Percentiles rank a stretch among this genome's conserved stretches.
phyloP scores from a whole-genome alignment of 306 rosid genomes.

The Inga laurina region DNA sequence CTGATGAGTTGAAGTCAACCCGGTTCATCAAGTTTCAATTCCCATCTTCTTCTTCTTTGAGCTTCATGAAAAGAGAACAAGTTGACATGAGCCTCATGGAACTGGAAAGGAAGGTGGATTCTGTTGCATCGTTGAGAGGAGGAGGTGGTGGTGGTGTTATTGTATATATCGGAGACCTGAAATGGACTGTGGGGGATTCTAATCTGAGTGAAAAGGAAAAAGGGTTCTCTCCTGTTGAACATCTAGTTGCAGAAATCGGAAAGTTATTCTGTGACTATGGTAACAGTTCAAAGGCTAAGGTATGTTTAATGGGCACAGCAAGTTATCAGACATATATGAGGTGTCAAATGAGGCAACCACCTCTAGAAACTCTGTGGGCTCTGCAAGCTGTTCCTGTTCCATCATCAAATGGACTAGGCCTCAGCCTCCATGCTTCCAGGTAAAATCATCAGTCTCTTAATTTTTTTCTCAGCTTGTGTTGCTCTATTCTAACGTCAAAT shows the following conservation, averaged over 20 bases:
- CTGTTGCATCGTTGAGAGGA: conserved; percentile 36
- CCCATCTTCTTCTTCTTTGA: conserved; percentile 44
- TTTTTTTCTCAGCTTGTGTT: not conserved
- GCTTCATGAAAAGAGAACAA: conserved; percentile 69
- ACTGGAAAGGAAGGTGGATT: conserved; percentile 62
- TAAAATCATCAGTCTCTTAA: conserved; percentile 24
- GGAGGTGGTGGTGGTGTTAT: conserved; percentile 40
- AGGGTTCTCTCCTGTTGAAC: conserved; percentile 48
- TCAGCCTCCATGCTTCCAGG: conserved; percentile 87
- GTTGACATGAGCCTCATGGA: conserved; percentile 58
- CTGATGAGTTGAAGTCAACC: conserved; percentile 62
- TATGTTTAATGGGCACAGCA: conserved; percentile 79
- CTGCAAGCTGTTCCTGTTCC: conserved; percentile 94
- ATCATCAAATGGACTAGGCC: conserved; percentile 78
- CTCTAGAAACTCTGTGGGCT: conserved; percentile 83
- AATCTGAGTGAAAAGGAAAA: conserved; percentile 30
- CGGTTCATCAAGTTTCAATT: conserved; percentile 57
- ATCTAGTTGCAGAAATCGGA: conserved; percentile 66
- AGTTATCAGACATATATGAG: conserved; percentile 83
- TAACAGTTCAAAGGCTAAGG: conserved; percentile 33
- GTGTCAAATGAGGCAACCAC: conserved; percentile 82
- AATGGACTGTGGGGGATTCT: conserved; percentile 58
- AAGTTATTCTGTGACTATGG: conserved; percentile 50
- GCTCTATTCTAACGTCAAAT: not conserved
- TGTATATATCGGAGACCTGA: conserved; percentile 72